Evolutionary conservation across 2,329 filamentous ascomycete species (phyloP), one percentile per base, ranked within the genome.

Genomic region (Aspergillus novofumigatus): DNA sequence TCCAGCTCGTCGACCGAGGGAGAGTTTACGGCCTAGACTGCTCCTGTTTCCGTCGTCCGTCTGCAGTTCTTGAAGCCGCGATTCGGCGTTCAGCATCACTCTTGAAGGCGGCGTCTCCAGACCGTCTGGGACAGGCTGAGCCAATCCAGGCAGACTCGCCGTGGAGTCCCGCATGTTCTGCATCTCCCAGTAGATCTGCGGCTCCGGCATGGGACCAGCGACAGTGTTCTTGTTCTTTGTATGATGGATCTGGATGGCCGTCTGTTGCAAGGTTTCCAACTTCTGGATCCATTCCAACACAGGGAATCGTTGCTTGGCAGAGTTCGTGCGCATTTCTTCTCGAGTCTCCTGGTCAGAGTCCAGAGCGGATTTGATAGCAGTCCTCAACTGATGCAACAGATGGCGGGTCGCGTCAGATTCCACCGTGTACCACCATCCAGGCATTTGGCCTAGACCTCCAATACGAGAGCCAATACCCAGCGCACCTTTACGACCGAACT

Each of bases 371-470:
- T 82, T 74, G 59, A 88, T 87, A 9, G 86, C 83, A 61, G 80
- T 77, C 68, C 83, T 85, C 75, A 88, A 88, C 67, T 88, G 86
- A 49, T 83, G 81, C 55, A 88, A 76, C 45, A 87, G 72, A 73
- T 88, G 86, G 48, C 79, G 79, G 0, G 85, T 86, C 1, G 83
- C 83, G 5, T 80, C 85, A 0, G 84, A 86, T 68, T 88, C 86
- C 55, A 88, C 82, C 0, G 85, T 87, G 68, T 83, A 88, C 86
- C 86, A 88, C 82, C 85, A 88, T 23, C 86, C 86, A 20, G 86
- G 86, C 85, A 88, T 88, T 66, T 86, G 83, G 17, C 86, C 85
- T 23, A 88, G 78, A 55, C 86, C 86, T 62, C 86, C 86, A 41
- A 88, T 86, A 53, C 85, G 79, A 42, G 85, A 83, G 48, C 86